Conservation (phyloP, 495 filamentous ascomycete genomes). For the Aspergillus homomorphus region DNA sequence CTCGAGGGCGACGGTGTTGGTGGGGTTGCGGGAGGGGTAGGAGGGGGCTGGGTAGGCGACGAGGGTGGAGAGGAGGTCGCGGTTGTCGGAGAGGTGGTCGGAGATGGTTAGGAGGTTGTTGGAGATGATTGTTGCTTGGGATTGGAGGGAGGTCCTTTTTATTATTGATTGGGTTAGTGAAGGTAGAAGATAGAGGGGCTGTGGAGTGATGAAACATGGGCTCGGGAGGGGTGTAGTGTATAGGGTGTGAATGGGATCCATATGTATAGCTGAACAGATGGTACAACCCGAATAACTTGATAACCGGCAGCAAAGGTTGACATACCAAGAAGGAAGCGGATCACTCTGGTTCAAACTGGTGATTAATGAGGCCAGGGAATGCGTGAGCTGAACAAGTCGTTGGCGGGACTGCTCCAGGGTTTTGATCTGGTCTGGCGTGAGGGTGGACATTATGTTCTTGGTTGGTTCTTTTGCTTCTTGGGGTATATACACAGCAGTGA, state of each 20-base stretch:
- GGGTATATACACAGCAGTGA: no score
- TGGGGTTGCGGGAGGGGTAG: constrained; percentile 70
- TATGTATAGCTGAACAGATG: no score
- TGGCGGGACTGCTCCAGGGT: constrained; percentile 72
- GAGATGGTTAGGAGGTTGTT: constrained; percentile 59
- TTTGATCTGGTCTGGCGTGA: constrained; percentile 60
- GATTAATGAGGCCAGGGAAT: constrained; percentile 62
- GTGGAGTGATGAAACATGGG: no score
- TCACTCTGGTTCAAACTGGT: constrained; percentile 49
- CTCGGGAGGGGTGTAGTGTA: no score
- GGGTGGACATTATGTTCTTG: constrained; percentile 30
- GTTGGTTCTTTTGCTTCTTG: no score
- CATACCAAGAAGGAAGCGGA: constrained; percentile 60
- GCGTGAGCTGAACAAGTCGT: constrained; percentile 65
- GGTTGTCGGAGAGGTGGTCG: constrained; percentile 53
- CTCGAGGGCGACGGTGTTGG: constrained; percentile 48
- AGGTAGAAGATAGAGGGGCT: no score
- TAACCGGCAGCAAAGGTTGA: no score
- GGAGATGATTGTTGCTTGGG: constrained; percentile 62
- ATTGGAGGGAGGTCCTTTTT: constrained; percentile 64
- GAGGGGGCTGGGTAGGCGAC: constrained; percentile 72
- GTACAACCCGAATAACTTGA: no score
- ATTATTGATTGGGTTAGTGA: neutral
- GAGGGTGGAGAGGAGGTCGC: constrained; percentile 57
- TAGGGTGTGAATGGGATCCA: no score